These are phyloP conservation scores for Capronia coronata DNA, from an alignment of 2,329 filamentous ascomycete species.

Conservation along the genomic window DNA sequence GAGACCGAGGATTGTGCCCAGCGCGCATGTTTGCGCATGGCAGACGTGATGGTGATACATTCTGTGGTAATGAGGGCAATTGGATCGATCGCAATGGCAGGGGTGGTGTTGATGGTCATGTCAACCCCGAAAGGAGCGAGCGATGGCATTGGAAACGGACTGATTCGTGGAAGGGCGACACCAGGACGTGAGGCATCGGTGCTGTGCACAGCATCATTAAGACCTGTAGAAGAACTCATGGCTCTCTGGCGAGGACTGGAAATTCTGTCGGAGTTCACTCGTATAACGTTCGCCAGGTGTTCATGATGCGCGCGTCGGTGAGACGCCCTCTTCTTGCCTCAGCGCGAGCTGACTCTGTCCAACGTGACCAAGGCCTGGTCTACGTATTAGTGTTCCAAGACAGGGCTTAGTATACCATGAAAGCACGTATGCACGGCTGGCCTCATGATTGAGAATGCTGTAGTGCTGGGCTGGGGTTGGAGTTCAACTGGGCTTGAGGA, in stretches of 20 bases:
- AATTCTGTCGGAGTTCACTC: not conserved
- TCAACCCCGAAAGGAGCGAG: constrained; percentile 6
- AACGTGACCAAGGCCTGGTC: not conserved
- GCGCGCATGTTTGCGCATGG: constrained; percentile 94
- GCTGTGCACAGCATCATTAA: constrained; percentile 2
- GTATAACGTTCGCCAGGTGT: not conserved
- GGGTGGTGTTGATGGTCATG: constrained; percentile 7
- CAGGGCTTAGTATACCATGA: too few relatives aligned
- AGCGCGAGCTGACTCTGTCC: not conserved
- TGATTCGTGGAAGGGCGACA: constrained; percentile 4
- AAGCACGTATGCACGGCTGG: too few relatives aligned
- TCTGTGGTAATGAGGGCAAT: constrained; percentile 93
- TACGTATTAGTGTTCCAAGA: too few relatives aligned
- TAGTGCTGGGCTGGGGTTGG: too few relatives aligned
- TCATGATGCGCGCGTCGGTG: not conserved
- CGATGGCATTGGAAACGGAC: not conserved
- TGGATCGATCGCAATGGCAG: constrained; percentile 71
- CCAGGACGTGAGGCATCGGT: constrained; percentile 4
- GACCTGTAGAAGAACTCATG: not conserved
- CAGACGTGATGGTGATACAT: constrained; percentile 96
- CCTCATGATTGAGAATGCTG: too few relatives aligned
- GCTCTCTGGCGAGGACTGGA: not conserved
- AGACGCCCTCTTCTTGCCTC: not conserved
- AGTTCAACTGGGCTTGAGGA: too few relatives aligned
- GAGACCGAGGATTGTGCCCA: constrained; percentile 95